A percentile compares a stretch with the other conserved stretches of the same genome.
Evolutionary conservation across 441 rosid species (phyloP).

Genomic region (Arabidopsis lyrata): DNA sequence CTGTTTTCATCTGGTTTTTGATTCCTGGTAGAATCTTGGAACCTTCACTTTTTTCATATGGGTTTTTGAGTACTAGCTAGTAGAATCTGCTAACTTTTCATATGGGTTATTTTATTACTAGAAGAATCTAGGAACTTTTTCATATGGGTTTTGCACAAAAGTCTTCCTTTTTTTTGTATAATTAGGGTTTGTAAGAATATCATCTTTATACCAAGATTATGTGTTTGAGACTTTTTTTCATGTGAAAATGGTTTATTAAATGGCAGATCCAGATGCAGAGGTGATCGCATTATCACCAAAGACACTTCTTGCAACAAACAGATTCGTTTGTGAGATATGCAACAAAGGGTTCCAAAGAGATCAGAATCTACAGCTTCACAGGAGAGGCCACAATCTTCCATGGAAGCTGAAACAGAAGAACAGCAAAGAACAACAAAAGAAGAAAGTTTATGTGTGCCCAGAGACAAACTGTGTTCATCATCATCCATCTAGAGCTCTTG

Average conservation of each 20-base stretch:
- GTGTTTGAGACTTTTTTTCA: not conserved
- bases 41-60: conserved; percentile 9
- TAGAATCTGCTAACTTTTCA: conserved; percentile 20
- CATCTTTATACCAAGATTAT: conserved; percentile 14
- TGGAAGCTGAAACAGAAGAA: conserved; percentile 89
- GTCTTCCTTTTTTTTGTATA: not conserved
- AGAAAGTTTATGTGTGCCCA: conserved; percentile 76
- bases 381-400: conserved; percentile 93
- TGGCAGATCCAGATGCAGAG: conserved; percentile 85
- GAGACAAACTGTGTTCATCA: conserved; percentile 71
- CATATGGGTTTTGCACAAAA: conserved; percentile 2
- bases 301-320: conserved; percentile 77
- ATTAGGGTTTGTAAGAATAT: conserved; percentile 35
- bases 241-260: conserved; percentile 5
- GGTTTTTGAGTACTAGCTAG: conserved; percentile 3
- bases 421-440: conserved; percentile 59
- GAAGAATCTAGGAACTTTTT: conserved; percentile 15
- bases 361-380: conserved; percentile 90
- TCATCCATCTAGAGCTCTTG: conserved; percentile 76
- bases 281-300: conserved; percentile 85
- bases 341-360: conserved; percentile 91
- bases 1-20: not conserved
- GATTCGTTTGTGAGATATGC: conserved; percentile 92
- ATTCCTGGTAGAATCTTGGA: conserved; percentile 16
- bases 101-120: conserved; percentile 12